These are phyloP conservation scores for Alternaria incomplexa DNA, from an alignment of 2,329 filamentous ascomycete species.

Conservation along the genomic window DNA sequence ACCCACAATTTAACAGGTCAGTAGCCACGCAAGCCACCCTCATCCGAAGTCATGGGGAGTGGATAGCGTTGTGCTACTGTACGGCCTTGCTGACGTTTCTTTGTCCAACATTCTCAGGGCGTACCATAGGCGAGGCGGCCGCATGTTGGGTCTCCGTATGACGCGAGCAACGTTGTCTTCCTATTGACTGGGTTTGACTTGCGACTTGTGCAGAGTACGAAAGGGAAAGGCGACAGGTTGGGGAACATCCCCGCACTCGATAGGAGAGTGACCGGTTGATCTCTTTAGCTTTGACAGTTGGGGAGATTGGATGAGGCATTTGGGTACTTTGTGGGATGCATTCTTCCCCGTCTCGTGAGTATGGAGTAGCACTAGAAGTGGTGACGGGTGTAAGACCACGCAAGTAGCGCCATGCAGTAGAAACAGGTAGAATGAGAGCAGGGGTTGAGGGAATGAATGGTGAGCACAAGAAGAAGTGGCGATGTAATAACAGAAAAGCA, in stretches of 20 bases:
- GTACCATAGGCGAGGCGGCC: constrained; percentile 9
- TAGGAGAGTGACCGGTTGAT: not conserved
- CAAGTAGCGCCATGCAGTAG: not conserved
- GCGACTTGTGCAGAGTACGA: not conserved
- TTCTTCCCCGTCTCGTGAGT: not conserved
- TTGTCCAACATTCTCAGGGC: constrained; percentile 19
- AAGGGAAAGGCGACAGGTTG: not conserved
- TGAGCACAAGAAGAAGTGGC: not conserved
- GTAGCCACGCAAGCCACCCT: constrained; percentile 2
- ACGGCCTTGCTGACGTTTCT: constrained; percentile 11
- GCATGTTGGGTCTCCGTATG: constrained; percentile 3
- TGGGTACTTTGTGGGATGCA: not conserved
- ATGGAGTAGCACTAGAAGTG: not conserved
- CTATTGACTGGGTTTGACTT: not conserved
- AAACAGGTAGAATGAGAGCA: not conserved
- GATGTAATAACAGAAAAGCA: not conserved
- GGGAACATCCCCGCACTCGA: not conserved
- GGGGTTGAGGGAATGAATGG: not conserved
- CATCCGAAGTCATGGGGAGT: not conserved
- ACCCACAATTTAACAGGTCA: not conserved
- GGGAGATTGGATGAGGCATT: not conserved
- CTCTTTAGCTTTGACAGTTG: not conserved
- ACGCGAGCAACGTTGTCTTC: not conserved
- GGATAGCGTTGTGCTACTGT: constrained; percentile 5
- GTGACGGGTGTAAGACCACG: not conserved